Conservation (phyloP, 2,329 filamentous ascomycete genomes). For the Fusarium abutilonis region DNA sequence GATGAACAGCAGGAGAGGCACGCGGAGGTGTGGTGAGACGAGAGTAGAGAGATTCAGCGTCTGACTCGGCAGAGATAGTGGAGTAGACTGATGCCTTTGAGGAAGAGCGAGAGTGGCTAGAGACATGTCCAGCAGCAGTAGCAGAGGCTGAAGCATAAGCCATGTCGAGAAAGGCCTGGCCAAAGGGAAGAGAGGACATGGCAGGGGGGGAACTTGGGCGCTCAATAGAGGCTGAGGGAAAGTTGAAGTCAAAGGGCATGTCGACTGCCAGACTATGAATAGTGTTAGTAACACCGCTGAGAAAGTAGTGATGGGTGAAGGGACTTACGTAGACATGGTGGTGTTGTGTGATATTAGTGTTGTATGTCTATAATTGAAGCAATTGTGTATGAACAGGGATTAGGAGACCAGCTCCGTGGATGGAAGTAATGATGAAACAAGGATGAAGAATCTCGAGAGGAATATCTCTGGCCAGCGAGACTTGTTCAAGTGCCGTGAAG, state of each 20-base stretch:
- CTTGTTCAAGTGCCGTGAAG: conserved; percentile 28
- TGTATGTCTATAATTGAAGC: conserved; percentile 31
- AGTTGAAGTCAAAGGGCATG: conserved; percentile 70
- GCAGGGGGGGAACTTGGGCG: conserved; percentile 46
- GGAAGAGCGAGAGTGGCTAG: conserved; percentile 68
- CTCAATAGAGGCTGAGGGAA: conserved; percentile 54
- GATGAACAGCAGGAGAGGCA: conserved; percentile 75
- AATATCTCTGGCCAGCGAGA: conserved; percentile 17
- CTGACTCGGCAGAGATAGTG: conserved; percentile 66
- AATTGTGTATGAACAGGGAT: conserved; percentile 27
- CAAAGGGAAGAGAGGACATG: conserved; percentile 60
- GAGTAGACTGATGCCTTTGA: conserved; percentile 73
- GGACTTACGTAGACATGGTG: conserved; percentile 52
- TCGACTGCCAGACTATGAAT: conserved; percentile 66
- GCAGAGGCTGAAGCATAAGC: conserved; percentile 51
- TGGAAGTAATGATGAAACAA: conserved; percentile 21
- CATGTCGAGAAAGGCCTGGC: conserved; percentile 65
- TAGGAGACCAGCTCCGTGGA: conserved; percentile 41
- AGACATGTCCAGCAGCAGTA: conserved; percentile 43
- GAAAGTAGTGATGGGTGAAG: not conserved
- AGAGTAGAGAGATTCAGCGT: conserved; percentile 73
- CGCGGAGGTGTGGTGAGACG: conserved; percentile 73
- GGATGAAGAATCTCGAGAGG: conserved; percentile 5
- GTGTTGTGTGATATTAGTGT: conserved; percentile 34
- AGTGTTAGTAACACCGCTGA: conserved; percentile 36